A percentile compares a stretch with the other conserved stretches of the same genome.
Conservation (phyloP, 495 filamentous ascomycete species). For the Aspergillus asperescens region DNA sequence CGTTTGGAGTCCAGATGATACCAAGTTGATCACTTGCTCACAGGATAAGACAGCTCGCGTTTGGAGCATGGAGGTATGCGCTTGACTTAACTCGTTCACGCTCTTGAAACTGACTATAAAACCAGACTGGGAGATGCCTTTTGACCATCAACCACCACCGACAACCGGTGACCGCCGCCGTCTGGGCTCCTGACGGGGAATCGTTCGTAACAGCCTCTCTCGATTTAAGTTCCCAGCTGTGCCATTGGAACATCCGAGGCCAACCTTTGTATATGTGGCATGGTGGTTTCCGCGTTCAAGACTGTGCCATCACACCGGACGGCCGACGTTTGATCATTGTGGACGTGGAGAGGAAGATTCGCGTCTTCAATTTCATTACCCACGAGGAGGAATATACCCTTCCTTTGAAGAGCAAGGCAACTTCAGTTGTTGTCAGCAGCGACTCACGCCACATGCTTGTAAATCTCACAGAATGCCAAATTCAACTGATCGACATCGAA, state of each 20-base stretch:
- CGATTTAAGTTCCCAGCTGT: conserved; percentile 59
- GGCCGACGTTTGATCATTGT: conserved; percentile 73
- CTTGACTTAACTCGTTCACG: not conserved
- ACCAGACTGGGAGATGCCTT: conserved; percentile 64
- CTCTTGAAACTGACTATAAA: conserved; percentile 10
- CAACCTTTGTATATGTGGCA: conserved; percentile 60
- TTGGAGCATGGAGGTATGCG: conserved; percentile 71
- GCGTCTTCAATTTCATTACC: conserved; percentile 76
- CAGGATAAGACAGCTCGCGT: conserved; percentile 68
- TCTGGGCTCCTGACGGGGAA: conserved; percentile 75
- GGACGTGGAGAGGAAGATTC: conserved; percentile 60
- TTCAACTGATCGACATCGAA: conserved; percentile 70
- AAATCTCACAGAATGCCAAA: conserved; percentile 68
- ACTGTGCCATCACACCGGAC: conserved; percentile 75
- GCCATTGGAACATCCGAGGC: conserved; percentile 55
- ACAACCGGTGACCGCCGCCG: conserved; percentile 78
- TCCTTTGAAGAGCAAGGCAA: conserved; percentile 58
- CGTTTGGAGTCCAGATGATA: conserved; percentile 89
- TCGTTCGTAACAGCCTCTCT: conserved; percentile 78
- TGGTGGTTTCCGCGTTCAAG: conserved; percentile 71
- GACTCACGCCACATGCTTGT: conserved; percentile 79
- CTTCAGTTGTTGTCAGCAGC: conserved; percentile 71
- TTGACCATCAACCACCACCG: conserved; percentile 60
- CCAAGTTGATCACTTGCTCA: conserved; percentile 75
- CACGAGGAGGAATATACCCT: conserved; percentile 70